A percentile compares a stretch with the other conserved stretches of the same genome.
These are phyloP conservation scores for Spizellomyces sp. DNA, from an alignment of 192 early-diverging fungal genomes.

Conservation along the genomic window DNA sequence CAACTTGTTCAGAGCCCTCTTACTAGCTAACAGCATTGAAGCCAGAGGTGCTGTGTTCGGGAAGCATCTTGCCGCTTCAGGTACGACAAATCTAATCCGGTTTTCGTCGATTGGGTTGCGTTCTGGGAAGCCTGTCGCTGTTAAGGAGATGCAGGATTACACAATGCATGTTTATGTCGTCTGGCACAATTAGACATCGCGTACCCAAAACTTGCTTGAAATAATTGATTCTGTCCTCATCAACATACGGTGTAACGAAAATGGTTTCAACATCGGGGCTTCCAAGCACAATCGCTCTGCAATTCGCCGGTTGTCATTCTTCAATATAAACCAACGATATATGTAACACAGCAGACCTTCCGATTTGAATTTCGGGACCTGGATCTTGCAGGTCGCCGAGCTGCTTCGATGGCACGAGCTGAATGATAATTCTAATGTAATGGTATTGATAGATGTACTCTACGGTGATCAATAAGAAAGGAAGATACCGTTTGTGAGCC, in stretches of 20 bases:
- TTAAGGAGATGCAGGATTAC: neutral
- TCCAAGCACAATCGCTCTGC: slow-evolving; percentile 13
- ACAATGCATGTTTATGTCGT: neutral
- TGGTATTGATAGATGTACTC: neutral
- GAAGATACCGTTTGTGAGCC: slow-evolving; percentile 20
- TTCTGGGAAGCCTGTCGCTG: slow-evolving; percentile 26
- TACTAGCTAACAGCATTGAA: slow-evolving; percentile 21
- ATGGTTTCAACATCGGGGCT: slow-evolving; percentile 26
- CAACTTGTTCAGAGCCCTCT: slow-evolving; percentile 12
- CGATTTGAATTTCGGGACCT: slow-evolving; percentile 17
- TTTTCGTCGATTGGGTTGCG: slow-evolving; percentile 28
- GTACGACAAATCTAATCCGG: slow-evolving; percentile 27
- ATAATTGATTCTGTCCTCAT: slow-evolving; percentile 23
- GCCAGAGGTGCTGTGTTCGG: slow-evolving; percentile 11
- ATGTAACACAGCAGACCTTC: slow-evolving; percentile 1
- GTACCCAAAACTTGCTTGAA: slow-evolving; percentile 14
- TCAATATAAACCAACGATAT: neutral
- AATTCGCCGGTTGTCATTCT: neutral
- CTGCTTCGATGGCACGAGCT: slow-evolving; percentile 25
- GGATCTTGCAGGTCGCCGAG: slow-evolving; percentile 3
- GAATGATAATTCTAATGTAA: slow-evolving; percentile 17
- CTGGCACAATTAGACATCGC: neutral
- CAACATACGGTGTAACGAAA: slow-evolving; percentile 25
- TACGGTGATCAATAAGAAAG: neutral
- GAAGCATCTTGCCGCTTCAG: slow-evolving; percentile 30